phyloP scores from a whole-genome alignment of 2,329 filamentous ascomycete species.

The Boeremia exigua region DNA sequence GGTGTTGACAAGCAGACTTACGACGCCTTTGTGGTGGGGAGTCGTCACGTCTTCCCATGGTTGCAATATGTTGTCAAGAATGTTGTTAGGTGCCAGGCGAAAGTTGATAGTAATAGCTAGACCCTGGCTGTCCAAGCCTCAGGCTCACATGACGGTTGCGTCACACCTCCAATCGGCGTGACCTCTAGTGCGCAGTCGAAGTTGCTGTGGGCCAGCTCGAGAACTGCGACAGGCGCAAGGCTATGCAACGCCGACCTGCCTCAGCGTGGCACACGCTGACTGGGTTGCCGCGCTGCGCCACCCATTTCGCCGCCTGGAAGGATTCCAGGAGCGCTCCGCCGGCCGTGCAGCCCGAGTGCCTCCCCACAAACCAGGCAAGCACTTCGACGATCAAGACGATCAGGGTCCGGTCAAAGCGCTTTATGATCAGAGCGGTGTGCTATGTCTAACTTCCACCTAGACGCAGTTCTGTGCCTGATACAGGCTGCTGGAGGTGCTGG shows the following conservation, averaged over 20 bases:
- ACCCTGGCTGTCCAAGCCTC: constrained; percentile 13
- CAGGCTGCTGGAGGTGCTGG: not conserved
- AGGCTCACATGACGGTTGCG: constrained; percentile 18
- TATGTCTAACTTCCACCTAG: not conserved
- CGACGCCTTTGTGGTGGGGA: constrained; percentile 27
- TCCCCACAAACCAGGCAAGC: constrained; percentile 3
- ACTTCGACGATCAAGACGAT: constrained; percentile 9
- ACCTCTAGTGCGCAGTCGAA: constrained; percentile 11
- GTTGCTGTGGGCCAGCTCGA: constrained; percentile 16
- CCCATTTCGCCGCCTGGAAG: constrained; percentile 11
- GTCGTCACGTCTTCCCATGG: constrained; percentile 31
- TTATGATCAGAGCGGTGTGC: not conserved
- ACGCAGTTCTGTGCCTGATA: not conserved
- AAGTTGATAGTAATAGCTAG: constrained; percentile 13
- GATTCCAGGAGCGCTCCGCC: not conserved
- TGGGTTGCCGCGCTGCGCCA: constrained; percentile 5
- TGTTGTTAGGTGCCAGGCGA: constrained; percentile 3
- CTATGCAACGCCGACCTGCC: constrained; percentile 2
- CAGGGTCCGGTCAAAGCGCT: not conserved
- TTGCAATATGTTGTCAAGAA: constrained; percentile 5
- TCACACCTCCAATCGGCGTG: constrained; percentile 20
- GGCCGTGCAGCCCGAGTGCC: not conserved
- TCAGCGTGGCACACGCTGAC: constrained; percentile 16
- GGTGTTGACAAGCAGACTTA: not conserved
- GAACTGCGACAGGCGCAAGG: constrained; percentile 4